Evolutionary conservation across 1,284 basidiomycete species (phyloP), one percentile per base, ranked within the genome.

Genomic region (Termitomyces sp.): DNA sequence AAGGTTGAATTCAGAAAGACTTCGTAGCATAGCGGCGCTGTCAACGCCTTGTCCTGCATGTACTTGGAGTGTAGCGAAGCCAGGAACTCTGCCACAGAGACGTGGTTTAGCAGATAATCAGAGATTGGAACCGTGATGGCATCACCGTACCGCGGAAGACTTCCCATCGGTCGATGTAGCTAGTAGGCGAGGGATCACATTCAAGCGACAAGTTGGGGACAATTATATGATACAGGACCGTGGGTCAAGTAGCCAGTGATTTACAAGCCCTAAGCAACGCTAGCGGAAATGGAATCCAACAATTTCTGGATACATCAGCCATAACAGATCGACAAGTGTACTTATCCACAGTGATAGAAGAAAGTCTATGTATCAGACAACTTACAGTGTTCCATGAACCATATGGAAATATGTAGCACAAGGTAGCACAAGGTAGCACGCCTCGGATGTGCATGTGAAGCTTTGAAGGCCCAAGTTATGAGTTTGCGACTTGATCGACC

Each of bases 51-150:
- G 38, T 24, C 39, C 47, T 33, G 24, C 47, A 34, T 49, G 47
- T 13, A 49, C 39, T 41, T 49, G 39, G 34, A 49, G 40, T 10
- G 48, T 49, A 9, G 48, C 30, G n/a, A 49, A 49, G 33, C 31
- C 48, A 18, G 30, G 48, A 41, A 8, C 31, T 16, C 48, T 49
- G 14, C 9, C 16, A 10, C 28, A 38, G 2, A 38, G 18, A 19
- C 19, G 4, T 11, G 1, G 18, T 19, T 38, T 4, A 19, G 37
- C 18, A 11, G 6, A 10, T 4, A 19, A 19, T 11, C 37, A 38
- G 37, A 19, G 16, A 18, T n/a, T n/a, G n/a, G n/a, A 37, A 37
- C 7, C 10, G 1, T 38, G 10, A 9, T 19, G 3, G 5, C 8
- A 11, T 9, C 18, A 19, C 16, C 9, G 10, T 38, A 38, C 37